Percentiles rank a stretch among this genome's conserved stretches.
Evolutionary conservation across 2,329 filamentous ascomycete species (phyloP).

Genomic region (Trichoderma cornu-damae): DNA sequence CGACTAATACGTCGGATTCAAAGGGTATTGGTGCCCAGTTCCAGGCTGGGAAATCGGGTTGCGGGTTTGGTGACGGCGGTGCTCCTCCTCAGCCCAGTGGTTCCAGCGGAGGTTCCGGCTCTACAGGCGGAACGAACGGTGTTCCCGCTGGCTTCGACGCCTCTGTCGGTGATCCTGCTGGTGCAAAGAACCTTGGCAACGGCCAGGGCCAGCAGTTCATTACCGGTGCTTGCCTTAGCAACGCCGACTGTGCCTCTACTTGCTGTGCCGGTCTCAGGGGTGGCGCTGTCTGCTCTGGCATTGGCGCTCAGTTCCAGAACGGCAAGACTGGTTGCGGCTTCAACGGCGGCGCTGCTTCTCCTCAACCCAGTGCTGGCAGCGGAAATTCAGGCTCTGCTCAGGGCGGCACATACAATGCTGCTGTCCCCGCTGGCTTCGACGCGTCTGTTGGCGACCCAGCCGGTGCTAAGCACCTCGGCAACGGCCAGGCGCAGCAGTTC

Average conservation of each 20-base stretch:
- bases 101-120: slow-evolving; percentile 13
- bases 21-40: slow-evolving; percentile 26
- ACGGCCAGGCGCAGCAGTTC: slow-evolving; percentile 26
- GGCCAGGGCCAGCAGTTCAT: slow-evolving; percentile 28
- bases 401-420: slow-evolving; percentile 19
- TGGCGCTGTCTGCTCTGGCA: slow-evolving; percentile 17
- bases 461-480: slow-evolving; percentile 26
- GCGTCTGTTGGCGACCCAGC: slow-evolving; percentile 21
- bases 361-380: neutral
- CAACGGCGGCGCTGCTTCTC: neutral
- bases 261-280: slow-evolving; percentile 27
- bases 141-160: slow-evolving; percentile 12
- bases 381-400: slow-evolving; percentile 18
- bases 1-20: neutral
- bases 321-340: slow-evolving; percentile 35
- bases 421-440: slow-evolving; percentile 13
- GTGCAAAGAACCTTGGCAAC: slow-evolving; percentile 25
- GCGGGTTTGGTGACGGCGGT: slow-evolving; percentile 26
- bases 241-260: slow-evolving; percentile 29
- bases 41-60: slow-evolving; percentile 31
- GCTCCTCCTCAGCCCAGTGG: neutral
- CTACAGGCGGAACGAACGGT: slow-evolving; percentile 19
- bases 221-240: slow-evolving; percentile 24
- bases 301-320: slow-evolving; percentile 30
- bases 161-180: slow-evolving; percentile 22